Evolutionary conservation across 768 basidiomycete genomes (phyloP).

Genomic region (Amanita rimosa): DNA sequence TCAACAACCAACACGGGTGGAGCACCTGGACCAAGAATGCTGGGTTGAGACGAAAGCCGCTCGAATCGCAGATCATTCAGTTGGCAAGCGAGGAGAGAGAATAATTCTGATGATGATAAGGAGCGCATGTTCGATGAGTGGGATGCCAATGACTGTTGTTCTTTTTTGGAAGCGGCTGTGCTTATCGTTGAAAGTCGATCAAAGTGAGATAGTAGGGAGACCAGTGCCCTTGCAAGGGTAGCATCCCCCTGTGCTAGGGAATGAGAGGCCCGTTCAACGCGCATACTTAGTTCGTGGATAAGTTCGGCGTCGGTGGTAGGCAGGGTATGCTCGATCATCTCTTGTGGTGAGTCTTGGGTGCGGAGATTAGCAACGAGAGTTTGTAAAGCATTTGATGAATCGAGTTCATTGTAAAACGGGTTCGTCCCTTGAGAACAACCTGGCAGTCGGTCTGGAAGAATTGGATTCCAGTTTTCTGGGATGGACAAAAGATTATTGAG

Average conservation of each 20-base stretch:
- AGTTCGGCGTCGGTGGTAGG: constrained; percentile 36
- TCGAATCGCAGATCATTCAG: constrained; percentile 57
- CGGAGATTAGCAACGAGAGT: constrained; percentile 56
- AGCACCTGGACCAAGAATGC: constrained; percentile 21
- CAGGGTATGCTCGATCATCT: constrained; percentile 36
- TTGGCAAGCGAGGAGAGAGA: constrained; percentile 45
- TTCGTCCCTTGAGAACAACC: constrained; percentile 24
- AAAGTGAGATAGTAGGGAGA: constrained; percentile 59
- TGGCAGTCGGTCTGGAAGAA: constrained; percentile 49
- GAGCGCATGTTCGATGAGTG: constrained; percentile 3
- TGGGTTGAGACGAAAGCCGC: constrained; percentile 32
- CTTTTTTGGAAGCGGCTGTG: neutral
- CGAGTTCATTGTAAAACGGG: constrained; percentile 17
- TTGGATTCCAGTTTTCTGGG: constrained; percentile 37
- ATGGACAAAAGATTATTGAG: constrained; percentile 57
- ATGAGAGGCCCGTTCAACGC: constrained; percentile 36
- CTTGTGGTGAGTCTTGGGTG: constrained; percentile 26
- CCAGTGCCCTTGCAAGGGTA: constrained; percentile 53
- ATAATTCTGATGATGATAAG: constrained; percentile 7
- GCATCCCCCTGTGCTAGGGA: constrained; percentile 41
- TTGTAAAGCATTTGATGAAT: constrained; percentile 43
- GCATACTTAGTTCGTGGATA: constrained; percentile 45
- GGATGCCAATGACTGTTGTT: constrained; percentile 7
- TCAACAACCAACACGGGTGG: constrained; percentile 45
- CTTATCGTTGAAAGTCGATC: constrained; percentile 45